Conservation (phyloP, 768 basidiomycete genomes). For the Gymnopilus junonius region DNA sequence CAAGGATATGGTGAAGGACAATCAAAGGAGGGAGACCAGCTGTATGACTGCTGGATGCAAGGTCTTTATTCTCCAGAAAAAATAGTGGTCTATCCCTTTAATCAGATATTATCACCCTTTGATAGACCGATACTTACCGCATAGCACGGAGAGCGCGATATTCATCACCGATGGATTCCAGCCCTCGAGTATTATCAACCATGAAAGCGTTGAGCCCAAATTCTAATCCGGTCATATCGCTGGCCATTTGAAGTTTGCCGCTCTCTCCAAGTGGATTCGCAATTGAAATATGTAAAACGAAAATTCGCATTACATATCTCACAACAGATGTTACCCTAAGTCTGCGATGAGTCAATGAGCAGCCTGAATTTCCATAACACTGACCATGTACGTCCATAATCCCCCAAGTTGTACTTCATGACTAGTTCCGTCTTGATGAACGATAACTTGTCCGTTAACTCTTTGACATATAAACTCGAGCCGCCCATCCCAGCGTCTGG, state of each 20-base stretch:
- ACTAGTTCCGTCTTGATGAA: slow-evolving; percentile 84
- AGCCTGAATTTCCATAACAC: slow-evolving; percentile 9
- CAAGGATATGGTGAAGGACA: slow-evolving; percentile 90
- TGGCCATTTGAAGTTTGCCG: slow-evolving; percentile 92
- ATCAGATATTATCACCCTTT: background rate
- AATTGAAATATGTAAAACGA: slow-evolving; percentile 94
- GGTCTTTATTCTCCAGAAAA: slow-evolving; percentile 80
- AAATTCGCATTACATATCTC: slow-evolving; percentile 80
- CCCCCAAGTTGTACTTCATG: slow-evolving; percentile 70
- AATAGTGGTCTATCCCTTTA: slow-evolving; percentile 68
- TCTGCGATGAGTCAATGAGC: background rate
- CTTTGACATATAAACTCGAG: slow-evolving; percentile 89
- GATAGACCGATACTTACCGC: slow-evolving; percentile 56
- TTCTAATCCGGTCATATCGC: slow-evolving; percentile 96
- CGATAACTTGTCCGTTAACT: slow-evolving; percentile 83
- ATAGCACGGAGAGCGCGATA: slow-evolving; percentile 86
- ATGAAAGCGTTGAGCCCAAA: slow-evolving; percentile 87
- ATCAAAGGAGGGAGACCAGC: slow-evolving; percentile 83
- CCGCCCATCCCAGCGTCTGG: slow-evolving; percentile 66
- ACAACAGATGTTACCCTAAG: slow-evolving; percentile 69
- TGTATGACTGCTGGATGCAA: slow-evolving; percentile 71
- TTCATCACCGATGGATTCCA: slow-evolving; percentile 84
- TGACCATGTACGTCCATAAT: slow-evolving; percentile 76
- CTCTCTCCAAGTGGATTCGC: slow-evolving; percentile 89
- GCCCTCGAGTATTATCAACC: slow-evolving; percentile 62